These are phyloP conservation scores for Volvariella surrecta DNA, from an alignment of 1,284 basidiomycete genomes.

Conservation along the genomic window DNA sequence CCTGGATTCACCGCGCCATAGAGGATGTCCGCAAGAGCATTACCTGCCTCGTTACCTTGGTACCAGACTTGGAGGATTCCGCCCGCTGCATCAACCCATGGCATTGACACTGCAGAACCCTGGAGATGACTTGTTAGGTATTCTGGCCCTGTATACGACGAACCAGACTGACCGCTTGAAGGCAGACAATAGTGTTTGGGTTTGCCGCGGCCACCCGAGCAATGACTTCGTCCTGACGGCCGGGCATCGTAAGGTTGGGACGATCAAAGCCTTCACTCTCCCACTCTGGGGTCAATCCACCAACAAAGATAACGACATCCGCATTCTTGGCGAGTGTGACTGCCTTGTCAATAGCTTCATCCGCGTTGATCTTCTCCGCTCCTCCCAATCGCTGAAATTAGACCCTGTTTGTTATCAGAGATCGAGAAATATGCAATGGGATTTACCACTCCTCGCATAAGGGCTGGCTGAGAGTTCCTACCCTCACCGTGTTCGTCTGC, in stretches of 20 bases:
- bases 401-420: slow-evolving; percentile 40
- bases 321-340: slow-evolving; percentile 46
- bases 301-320: slow-evolving; percentile 55
- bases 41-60: slow-evolving; percentile 69
- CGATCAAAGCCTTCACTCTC: slow-evolving; percentile 66
- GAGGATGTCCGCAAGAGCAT: slow-evolving; percentile 65
- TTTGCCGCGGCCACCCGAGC: slow-evolving; percentile 49
- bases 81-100: slow-evolving; percentile 46
- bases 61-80: slow-evolving; percentile 60
- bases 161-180: slow-evolving; percentile 48
- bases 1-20: slow-evolving; percentile 68
- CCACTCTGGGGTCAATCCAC: slow-evolving; percentile 61
- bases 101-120: slow-evolving; percentile 64
- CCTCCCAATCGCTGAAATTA: slow-evolving; percentile 49
- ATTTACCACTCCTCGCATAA: slow-evolving; percentile 60
- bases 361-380: slow-evolving; percentile 50
- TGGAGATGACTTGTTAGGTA: slow-evolving; percentile 13
- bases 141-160: background rate
- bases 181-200: slow-evolving; percentile 53
- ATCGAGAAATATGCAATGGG: slow-evolving; percentile 1
- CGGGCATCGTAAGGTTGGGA: slow-evolving; percentile 47
- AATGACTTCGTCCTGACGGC: slow-evolving; percentile 57
- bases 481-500: slow-evolving; percentile 33
- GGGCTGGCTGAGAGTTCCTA: slow-evolving; percentile 43
- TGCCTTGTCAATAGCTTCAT: slow-evolving; percentile 50